Evolutionary conservation across 345 rosid species (phyloP), one percentile per base, ranked within the genome.

Genomic region (Hirschfeldia incana): DNA sequence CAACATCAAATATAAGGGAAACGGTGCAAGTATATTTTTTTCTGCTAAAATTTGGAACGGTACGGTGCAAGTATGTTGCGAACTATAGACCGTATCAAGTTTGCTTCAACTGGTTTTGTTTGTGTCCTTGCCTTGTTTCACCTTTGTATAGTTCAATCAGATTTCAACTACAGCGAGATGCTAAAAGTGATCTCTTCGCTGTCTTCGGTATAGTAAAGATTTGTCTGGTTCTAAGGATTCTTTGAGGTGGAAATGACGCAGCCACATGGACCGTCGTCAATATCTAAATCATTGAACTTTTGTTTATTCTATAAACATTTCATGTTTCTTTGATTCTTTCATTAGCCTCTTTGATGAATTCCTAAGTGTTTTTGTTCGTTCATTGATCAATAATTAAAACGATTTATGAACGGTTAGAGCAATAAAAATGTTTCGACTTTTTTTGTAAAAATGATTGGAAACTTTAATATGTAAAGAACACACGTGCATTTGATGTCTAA

Each of bases 1-100:
- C 32, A 92, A 92, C 73, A 90, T 92, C 75, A 94, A 92, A 92
- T 82, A 90, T 92, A 74, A 83, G 85, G 49, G 30, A 29, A 29
- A 29, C 30, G 30, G 30, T 29, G 3, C 30, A 29, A 39, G 46
- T 39, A 39, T 39, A 39, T 89, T 10, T 21, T 21, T 21, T 21
- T 21, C 21, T 21, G 21, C 21, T 21, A 21, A 21, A 21, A 21
- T 21, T 21, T 21, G 21, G 21, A 21, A 21, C 21, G 21, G 21
- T 21, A 21, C 21, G 21, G 21, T 21, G 21, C 21, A 37, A 39
- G 46, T 39, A 39, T 39, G 10, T 89, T 10, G 53, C n/a, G 15
- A 1, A 44, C 51, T 44, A 44, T 11, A 12, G 51, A 44, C 51
- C 1, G 9, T 11, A 46, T 12, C 53, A 9, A 42, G 49, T 42